Evolutionary conservation across 2,329 filamentous ascomycete species (phyloP).

Genomic region (Fusarium mangiferae): DNA sequence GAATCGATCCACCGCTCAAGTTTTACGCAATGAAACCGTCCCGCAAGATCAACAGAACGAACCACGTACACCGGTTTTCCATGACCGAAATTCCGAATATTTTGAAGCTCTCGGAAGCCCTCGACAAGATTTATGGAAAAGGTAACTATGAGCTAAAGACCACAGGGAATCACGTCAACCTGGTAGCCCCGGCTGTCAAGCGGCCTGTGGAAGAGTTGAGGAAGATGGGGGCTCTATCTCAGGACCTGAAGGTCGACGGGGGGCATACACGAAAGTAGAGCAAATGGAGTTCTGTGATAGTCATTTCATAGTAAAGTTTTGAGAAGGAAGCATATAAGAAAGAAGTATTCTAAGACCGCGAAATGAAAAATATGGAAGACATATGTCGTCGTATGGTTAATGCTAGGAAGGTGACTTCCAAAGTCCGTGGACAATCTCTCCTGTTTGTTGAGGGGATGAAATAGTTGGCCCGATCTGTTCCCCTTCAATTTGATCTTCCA

Average conservation of each 20-base stretch:
- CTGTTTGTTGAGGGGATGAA: not conserved
- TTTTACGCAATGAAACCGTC: not conserved
- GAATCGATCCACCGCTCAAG: accelerated
- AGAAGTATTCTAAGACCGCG: not conserved
- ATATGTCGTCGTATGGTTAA: not conserved
- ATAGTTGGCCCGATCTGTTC: not conserved
- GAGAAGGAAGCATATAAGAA: not conserved
- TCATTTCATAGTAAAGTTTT: not conserved
- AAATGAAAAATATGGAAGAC: not conserved
- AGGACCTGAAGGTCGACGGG: not conserved
- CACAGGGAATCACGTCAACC: not conserved
- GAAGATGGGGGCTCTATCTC: not conserved
- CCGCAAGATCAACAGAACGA: no score
- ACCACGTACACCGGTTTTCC: not conserved
- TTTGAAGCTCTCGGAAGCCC: not conserved
- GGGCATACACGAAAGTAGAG: not conserved
- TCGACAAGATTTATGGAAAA: slow-evolving; percentile 4
- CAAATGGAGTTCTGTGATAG: not conserved
- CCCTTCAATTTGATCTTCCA: not conserved
- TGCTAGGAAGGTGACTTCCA: not conserved
- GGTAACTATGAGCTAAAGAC: not conserved
- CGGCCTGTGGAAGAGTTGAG: not conserved
- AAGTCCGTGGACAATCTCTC: not conserved
- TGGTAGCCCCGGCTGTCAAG: not conserved
- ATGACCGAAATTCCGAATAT: not conserved